phyloP scores from a whole-genome alignment of 768 basidiomycete species.

The Punctularia strigosozonata region DNA sequence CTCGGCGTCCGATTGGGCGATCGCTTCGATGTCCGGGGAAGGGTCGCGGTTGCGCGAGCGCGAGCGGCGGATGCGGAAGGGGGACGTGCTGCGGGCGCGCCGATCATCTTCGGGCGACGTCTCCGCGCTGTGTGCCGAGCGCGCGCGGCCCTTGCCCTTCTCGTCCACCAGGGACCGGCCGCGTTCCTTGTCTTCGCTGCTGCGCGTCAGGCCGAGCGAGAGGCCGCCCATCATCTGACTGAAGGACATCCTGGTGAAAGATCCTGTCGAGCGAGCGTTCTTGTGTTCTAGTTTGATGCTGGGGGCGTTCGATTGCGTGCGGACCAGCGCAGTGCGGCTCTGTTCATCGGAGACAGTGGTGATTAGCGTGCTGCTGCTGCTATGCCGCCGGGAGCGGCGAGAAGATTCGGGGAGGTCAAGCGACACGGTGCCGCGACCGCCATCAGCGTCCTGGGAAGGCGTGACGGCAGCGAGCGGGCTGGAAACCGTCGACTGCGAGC shows the following conservation, averaged over 20 bases:
- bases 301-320: too few species aligned
- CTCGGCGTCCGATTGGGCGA: conserved; percentile 53
- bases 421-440: too few species aligned
- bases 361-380: too few species aligned
- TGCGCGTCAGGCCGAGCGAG: conserved; percentile 49
- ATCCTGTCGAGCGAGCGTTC: conserved; percentile 24
- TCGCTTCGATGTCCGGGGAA: conserved; percentile 35
- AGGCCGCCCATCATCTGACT: conserved; percentile 62
- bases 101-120: conserved; percentile 15
- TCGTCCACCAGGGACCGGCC: conserved; percentile 38
- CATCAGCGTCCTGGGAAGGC: too few species aligned
- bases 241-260: conserved; percentile 54
- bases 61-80: conserved; percentile 65
- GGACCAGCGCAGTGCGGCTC: too few species aligned
- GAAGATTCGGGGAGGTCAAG: conserved; percentile 8
- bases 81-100: conserved; percentile 68
- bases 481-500: too few species aligned
- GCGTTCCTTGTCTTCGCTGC: conserved; percentile 31
- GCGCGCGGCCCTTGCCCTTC: conserved; percentile 19
- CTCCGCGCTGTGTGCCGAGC: conserved; percentile 33
- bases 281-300: too few species aligned
- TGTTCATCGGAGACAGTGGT: too few species aligned
- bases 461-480: too few species aligned
- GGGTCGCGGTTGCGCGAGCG: conserved; percentile 46
- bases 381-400: too few species aligned